Evolutionary conservation across 148 eudicot genomes (phyloP).

Genomic region (Hydrangea macrophylla): DNA sequence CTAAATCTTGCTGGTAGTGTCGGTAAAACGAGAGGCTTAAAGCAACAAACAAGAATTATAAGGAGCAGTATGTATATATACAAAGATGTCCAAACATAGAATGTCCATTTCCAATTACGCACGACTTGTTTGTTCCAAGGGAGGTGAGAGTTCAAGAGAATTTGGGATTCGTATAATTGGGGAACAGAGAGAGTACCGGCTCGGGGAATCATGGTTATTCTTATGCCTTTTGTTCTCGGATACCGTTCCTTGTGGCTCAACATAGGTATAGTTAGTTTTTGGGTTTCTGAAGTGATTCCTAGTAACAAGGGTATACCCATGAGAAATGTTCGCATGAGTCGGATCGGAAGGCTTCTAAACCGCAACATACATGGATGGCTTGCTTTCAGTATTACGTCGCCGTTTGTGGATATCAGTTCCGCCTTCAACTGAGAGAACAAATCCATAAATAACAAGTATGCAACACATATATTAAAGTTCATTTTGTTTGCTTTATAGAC

Average conservation of each 20-base stretch:
- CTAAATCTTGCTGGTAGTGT: not conserved
- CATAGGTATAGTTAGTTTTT: slow-evolving; percentile 36
- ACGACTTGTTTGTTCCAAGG: slow-evolving; percentile 61
- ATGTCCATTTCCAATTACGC: slow-evolving; percentile 72
- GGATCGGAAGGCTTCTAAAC: slow-evolving; percentile 59
- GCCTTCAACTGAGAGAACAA: slow-evolving; percentile 45
- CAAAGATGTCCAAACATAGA: slow-evolving; percentile 70
- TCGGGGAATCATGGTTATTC: slow-evolving; percentile 51
- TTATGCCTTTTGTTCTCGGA: slow-evolving; percentile 38
- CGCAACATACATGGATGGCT: slow-evolving; percentile 73
- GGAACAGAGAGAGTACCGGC: slow-evolving; percentile 51
- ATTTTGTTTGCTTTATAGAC: not conserved
- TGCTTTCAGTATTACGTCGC: slow-evolving; percentile 38
- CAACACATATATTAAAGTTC: not conserved
- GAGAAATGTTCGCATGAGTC: slow-evolving; percentile 42
- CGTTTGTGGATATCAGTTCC: slow-evolving; percentile 46
- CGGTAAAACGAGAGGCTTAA: slow-evolving; percentile 45
- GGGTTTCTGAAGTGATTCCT: slow-evolving; percentile 64
- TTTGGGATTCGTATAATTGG: slow-evolving; percentile 60
- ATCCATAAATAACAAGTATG: not conserved
- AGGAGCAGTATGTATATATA: slow-evolving; percentile 44
- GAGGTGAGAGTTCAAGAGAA: slow-evolving; percentile 52
- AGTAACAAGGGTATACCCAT: slow-evolving; percentile 61
- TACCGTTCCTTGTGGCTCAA: slow-evolving; percentile 49
- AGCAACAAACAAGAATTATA: slow-evolving; percentile 37